Percentiles rank a stretch among this genome's conserved stretches.
These are phyloP conservation scores for Solanum clarkiae DNA, from an alignment of 257 asterid species.

Conservation along the genomic window DNA sequence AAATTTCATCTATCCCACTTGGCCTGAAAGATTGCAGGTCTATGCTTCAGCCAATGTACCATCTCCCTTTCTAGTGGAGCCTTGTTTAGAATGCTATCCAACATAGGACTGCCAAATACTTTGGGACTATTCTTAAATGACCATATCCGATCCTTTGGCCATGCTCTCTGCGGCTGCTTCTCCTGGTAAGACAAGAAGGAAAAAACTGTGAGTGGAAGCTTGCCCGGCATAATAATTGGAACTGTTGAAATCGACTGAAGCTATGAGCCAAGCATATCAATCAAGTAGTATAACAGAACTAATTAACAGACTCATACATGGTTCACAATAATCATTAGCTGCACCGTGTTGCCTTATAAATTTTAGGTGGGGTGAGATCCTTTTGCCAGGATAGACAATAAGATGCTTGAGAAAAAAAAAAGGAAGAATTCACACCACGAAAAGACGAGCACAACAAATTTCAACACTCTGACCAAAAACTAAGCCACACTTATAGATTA, in stretches of 20 bases:
- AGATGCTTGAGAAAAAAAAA: neutral
- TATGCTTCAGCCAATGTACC: slow-evolving; percentile 85
- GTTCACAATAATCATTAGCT: neutral
- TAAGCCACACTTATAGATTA: neutral
- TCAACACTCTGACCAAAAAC: neutral
- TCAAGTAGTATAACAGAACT: neutral
- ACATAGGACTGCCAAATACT: slow-evolving; percentile 79
- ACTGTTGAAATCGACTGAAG: neutral
- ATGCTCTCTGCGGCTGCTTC: slow-evolving; percentile 78
- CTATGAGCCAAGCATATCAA: neutral
- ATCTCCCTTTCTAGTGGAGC: slow-evolving; percentile 55
- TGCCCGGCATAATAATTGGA: neutral
- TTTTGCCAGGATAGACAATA: neutral
- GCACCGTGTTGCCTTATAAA: neutral
- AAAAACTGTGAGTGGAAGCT: neutral
- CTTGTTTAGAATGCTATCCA: slow-evolving; percentile 58
- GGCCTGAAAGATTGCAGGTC: slow-evolving; percentile 67
- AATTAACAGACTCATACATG: neutral
- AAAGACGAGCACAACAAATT: neutral
- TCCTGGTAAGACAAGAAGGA: slow-evolving; percentile 35
- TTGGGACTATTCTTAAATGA: slow-evolving; percentile 50
- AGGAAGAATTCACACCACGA: neutral
- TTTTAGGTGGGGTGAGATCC: neutral
- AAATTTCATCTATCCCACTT: slow-evolving; percentile 78
- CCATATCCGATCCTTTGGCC: slow-evolving; percentile 96